Evolutionary conservation across 306 rosid genomes (phyloP).

Genomic region (Coriaria nepalensis): DNA sequence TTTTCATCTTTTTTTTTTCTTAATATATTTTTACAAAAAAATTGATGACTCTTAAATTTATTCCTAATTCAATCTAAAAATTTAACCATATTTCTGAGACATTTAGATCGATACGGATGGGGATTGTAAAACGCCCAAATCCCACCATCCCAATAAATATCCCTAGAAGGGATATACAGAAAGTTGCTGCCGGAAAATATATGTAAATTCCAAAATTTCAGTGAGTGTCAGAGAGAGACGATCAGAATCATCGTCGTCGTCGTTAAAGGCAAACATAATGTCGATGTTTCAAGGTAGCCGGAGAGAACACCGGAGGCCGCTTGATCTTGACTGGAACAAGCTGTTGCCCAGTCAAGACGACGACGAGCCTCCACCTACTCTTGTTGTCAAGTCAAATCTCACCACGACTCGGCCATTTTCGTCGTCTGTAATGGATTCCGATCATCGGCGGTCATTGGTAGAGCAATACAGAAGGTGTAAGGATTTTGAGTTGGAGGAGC

Average conservation of each 20-base stretch:
- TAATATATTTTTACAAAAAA: no score
- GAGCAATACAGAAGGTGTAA: background rate
- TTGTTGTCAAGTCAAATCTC: conserved; percentile 16
- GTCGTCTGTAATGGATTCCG: conserved; percentile 15
- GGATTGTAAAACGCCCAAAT: no score
- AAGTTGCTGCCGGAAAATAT: no score
- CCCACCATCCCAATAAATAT: no score
- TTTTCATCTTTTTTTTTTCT: no score
- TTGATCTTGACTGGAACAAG: conserved; percentile 19
- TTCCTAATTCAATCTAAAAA: no score
- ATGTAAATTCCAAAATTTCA: background rate
- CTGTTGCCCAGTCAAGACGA: conserved; percentile 15
- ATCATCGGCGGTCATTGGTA: conserved; percentile 7
- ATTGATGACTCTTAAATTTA: no score
- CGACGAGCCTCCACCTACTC: conserved; percentile 16
- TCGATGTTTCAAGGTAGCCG: background rate
- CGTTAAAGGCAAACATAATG: no score
- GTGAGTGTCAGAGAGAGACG: background rate
- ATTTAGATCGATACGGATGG: no score
- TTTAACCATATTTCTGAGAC: no score
- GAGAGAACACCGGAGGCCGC: conserved; percentile 9
- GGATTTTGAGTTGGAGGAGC: conserved; percentile 27
- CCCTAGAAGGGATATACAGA: no score
- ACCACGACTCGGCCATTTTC: background rate
- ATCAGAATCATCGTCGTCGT: no score